Percentiles rank a stretch among this genome's conserved stretches.
Conservation (phyloP, 768 basidiomycete genomes). For the Psilocybe sp. region DNA sequence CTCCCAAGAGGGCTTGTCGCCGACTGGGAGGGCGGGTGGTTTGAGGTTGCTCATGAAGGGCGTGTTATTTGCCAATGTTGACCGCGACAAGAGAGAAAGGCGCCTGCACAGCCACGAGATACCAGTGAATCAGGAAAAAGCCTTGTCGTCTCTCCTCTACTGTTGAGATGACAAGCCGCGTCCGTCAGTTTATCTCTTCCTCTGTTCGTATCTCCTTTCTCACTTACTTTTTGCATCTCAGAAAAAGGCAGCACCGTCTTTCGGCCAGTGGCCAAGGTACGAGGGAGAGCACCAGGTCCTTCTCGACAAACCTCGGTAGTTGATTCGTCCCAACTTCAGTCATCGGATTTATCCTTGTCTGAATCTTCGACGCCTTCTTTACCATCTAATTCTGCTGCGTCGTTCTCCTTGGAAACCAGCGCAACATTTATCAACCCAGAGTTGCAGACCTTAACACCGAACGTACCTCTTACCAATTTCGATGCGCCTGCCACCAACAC, state of each 20-base stretch:
- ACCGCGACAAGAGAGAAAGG: neutral
- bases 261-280: constrained; percentile 59
- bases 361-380: neutral
- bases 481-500: too few species aligned
- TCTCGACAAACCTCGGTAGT: constrained; percentile 28
- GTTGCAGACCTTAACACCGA: too few species aligned
- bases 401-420: too few species aligned
- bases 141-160: neutral
- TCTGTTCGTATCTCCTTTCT: constrained; percentile 7
- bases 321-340: constrained; percentile 7
- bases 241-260: constrained; percentile 75
- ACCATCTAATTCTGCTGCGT: neutral
- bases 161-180: constrained; percentile 46
- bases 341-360: neutral
- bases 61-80: constrained; percentile 12
- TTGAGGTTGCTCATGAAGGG: constrained; percentile 7
- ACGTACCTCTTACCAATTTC: too few species aligned
- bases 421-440: too few species aligned
- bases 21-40: constrained; percentile 48
- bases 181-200: constrained; percentile 51
- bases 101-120: neutral
- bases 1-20: constrained; percentile 61
- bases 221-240: constrained; percentile 21
- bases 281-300: constrained; percentile 36
- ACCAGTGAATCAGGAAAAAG: neutral